Conservation (phyloP, 495 filamentous ascomycete genomes). For the Daldinia decipiens region DNA sequence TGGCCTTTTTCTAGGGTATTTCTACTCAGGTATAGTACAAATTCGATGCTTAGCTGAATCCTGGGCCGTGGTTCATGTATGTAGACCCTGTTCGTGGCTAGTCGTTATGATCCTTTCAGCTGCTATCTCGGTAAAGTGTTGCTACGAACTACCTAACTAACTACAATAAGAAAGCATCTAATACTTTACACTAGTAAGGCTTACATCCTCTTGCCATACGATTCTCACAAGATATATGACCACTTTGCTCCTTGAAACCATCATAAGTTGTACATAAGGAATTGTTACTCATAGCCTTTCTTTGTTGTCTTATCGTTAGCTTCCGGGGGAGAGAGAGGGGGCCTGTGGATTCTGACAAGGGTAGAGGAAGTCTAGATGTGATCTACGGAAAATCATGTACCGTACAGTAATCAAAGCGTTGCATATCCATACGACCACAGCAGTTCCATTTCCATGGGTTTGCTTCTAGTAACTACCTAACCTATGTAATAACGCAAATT, state of each 20-base stretch:
- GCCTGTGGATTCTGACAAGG: conserved; percentile 17
- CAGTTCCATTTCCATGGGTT: conserved; percentile 24
- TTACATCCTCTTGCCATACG: background rate
- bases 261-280: background rate
- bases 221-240: background rate
- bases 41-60: background rate
- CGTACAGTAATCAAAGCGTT: conserved; percentile 28
- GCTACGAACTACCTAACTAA: too few species aligned
- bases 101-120: conserved; percentile 27
- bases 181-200: background rate
- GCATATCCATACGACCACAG: background rate
- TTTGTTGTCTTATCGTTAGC: background rate
- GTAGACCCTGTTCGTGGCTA: conserved; percentile 27
- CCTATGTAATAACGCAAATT: conserved; percentile 37
- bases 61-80: background rate
- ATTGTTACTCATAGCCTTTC: background rate
- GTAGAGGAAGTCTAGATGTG: conserved; percentile 35
- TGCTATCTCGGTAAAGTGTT: conserved; percentile 7
- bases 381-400: conserved; percentile 42
- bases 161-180: background rate
- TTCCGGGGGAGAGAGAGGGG: background rate
- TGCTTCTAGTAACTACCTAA: conserved; percentile 7
- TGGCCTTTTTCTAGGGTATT: background rate
- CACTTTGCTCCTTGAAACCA: background rate
- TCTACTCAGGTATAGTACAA: conserved; percentile 4